Evolutionary conservation across 2,329 filamentous ascomycete genomes (phyloP), one percentile per base, ranked within the genome.

Genomic region (Cladosporium halotolerans): DNA sequence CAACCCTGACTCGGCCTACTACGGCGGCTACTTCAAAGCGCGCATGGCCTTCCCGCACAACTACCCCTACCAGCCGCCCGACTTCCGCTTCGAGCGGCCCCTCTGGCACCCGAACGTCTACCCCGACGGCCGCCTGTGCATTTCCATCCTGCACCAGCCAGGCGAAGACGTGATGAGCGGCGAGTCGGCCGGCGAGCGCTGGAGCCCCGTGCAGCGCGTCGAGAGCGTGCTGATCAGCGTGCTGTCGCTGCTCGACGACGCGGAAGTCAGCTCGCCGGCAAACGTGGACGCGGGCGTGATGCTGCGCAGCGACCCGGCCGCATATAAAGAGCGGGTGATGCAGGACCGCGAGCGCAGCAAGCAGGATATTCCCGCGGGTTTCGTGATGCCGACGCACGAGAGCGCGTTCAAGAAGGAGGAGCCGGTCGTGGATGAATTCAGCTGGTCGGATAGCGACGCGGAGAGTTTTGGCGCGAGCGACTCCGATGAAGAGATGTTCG

Each of bases 61-160:
- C 63, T 99, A 97, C 71, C 93, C 93, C 0, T 95, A 88, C 74
- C 79, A 82, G 40, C 92, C 92, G 28, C 92, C 92, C 78, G 86
- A 85, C 53, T 97, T 99, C 77, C 85, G 85, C 59, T 97, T 99
- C 73, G 69, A 83, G 14, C 80, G 79, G 33, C 83, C 87, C 13
- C 85, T 97, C 58, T 89, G 83, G 73, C 92, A 99, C 70, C 92
- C 92, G 3, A 99, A 99, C 70, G 85, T 99, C 65, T 97, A 97
- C 73, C 74, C 83, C 5, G 88, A 96, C 69, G 92, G 92, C 63
- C 85, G 85, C 61, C 80, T 97, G 42, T 97, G 93, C 76, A 97
- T 99, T 68, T 96, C 91, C 43, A 99, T 99, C 64, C 83, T 99
- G 9, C 92, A 99, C 71, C 81, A 83, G 14, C 90, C 93, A 0